These are phyloP conservation scores for Cercospora janseana DNA, from an alignment of 2,329 filamentous ascomycete genomes.

Conservation along the genomic window DNA sequence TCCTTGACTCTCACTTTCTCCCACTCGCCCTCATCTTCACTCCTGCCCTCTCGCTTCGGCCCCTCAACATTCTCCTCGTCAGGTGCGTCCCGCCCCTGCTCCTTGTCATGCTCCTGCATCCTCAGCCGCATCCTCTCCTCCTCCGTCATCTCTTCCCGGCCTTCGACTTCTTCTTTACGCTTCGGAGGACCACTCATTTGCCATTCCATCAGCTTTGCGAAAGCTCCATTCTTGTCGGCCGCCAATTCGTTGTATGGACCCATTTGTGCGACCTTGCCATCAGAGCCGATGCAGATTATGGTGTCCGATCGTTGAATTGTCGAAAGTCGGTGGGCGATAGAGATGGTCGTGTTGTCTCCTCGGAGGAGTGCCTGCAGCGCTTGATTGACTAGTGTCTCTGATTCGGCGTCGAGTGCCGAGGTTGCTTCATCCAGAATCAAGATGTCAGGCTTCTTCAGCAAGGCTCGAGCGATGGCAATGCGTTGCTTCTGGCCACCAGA, in stretches of 20 bases:
- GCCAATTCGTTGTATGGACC: conserved; percentile 79
- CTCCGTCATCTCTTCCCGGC: conserved; percentile 27
- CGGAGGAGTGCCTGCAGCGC: conserved; percentile 77
- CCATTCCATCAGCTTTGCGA: conserved; percentile 97
- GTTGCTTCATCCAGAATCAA: conserved; percentile 94
- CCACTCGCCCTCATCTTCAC: conserved; percentile 40
- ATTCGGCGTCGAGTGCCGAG: conserved; percentile 91
- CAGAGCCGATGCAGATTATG: conserved; percentile 84
- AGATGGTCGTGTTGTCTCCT: conserved; percentile 93
- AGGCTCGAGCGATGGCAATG: conserved; percentile 90
- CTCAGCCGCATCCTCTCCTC: conserved; percentile 52
- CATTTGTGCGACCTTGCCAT: conserved; percentile 87
- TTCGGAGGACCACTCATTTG: conserved; percentile 76
- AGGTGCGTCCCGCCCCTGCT: conserved; percentile 26
- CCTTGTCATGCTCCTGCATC: conserved; percentile 36
- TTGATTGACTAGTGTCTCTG: conserved; percentile 92
- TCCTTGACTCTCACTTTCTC: conserved; percentile 32
- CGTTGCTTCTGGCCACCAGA: conserved; percentile 97
- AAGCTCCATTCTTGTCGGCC: conserved; percentile 72
- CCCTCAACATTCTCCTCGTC: conserved; percentile 37
- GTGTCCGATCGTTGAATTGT: conserved; percentile 95
- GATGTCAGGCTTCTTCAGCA: conserved; percentile 95
- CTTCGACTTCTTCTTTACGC: conserved; percentile 20
- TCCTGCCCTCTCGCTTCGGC: conserved; percentile 27
- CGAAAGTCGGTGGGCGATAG: conserved; percentile 90